phyloP scores from a whole-genome alignment of 768 basidiomycete genomes.

The Russula abietina region DNA sequence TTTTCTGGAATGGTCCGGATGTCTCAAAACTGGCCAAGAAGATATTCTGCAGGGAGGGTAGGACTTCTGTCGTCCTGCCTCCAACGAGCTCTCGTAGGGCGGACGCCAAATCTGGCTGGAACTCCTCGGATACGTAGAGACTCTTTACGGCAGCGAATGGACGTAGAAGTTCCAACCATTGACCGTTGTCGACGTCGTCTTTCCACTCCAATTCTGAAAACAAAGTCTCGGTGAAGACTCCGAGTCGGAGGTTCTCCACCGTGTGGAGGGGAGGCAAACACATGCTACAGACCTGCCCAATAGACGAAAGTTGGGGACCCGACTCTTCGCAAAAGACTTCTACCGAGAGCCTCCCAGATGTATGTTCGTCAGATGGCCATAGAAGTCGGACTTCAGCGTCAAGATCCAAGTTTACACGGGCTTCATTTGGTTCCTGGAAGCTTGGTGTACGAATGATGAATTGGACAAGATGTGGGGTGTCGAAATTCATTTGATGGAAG shows the following conservation, averaged over 20 bases:
- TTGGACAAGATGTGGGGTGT: background rate
- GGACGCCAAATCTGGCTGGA: background rate
- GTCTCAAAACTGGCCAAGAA: no score
- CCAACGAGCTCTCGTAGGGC: background rate
- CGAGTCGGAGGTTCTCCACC: background rate
- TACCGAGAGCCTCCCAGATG: no score
- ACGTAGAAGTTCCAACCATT: background rate
- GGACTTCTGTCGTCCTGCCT: background rate
- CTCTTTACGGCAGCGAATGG: background rate
- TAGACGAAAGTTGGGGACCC: background rate
- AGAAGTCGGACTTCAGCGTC: background rate
- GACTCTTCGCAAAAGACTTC: background rate
- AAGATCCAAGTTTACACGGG: background rate
- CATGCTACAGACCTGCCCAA: background rate
- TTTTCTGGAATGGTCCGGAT: no score
- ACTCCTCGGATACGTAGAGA: background rate
- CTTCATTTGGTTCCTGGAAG: background rate
- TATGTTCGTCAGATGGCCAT: no score
- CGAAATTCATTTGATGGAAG: background rate
- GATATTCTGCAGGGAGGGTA: no score
- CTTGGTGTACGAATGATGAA: background rate
- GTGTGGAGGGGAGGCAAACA: background rate
- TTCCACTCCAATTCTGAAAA: background rate
- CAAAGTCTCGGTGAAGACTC: no score
- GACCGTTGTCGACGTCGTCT: background rate